phyloP scores from a whole-genome alignment of 805 yeast genomes.

The Deakozyma indianensis region DNA sequence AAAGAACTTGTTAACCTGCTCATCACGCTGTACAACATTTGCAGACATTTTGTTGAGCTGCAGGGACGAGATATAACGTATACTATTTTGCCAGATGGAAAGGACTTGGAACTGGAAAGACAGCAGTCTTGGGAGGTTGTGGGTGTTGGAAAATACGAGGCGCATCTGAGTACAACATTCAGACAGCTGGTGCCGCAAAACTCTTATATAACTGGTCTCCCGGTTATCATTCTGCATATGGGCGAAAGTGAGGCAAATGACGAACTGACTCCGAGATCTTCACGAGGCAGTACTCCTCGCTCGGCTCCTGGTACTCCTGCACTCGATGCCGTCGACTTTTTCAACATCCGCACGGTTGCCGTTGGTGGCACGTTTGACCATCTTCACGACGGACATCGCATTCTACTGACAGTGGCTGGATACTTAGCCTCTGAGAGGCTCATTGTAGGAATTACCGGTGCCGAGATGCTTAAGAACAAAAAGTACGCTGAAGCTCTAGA shows the following conservation, averaged over 20 bases:
- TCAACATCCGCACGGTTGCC: constrained; percentile 21
- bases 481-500: constrained; percentile 56
- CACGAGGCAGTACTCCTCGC: not conserved
- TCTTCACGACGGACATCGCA: constrained; percentile 88
- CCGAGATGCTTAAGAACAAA: constrained; percentile 57
- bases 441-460: constrained; percentile 77
- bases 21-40: not conserved
- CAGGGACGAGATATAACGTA: constrained; percentile 12
- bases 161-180: constrained; percentile 9
- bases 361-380: constrained; percentile 98
- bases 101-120: constrained; percentile 13
- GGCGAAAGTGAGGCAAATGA: not conserved
- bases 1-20: not conserved
- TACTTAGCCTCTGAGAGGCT: constrained; percentile 41
- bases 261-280: not conserved
- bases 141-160: constrained; percentile 15
- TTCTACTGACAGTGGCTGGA: constrained; percentile 58
- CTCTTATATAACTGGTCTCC: constrained; percentile 9
- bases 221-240: constrained; percentile 10
- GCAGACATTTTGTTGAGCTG: constrained; percentile 1
- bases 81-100: constrained; percentile 20
- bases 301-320: not conserved
- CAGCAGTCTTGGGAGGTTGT: constrained; percentile 21
- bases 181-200: constrained; percentile 10
- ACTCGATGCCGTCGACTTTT: not conserved